These are phyloP conservation scores for Tolypocladium ovalisporum DNA, from an alignment of 2,329 filamentous ascomycete genomes.

Conservation along the genomic window DNA sequence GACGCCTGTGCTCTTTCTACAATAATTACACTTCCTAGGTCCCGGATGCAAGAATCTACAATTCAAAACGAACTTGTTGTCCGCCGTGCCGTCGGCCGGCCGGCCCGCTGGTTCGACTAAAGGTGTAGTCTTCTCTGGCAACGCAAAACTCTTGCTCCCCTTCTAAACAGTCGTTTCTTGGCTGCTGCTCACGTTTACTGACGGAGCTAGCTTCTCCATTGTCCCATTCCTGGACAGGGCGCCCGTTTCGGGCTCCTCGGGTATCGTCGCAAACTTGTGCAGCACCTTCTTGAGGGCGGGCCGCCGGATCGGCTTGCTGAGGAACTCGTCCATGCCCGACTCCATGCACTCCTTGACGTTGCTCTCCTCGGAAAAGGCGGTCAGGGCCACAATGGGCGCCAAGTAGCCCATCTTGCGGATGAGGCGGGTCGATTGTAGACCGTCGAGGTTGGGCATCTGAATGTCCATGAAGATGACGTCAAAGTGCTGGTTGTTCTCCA, in stretches of 20 bases:
- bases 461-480: constrained; percentile 95
- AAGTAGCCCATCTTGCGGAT: constrained; percentile 81
- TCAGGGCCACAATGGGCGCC: constrained; percentile 81
- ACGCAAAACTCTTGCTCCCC: not conserved
- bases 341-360: constrained; percentile 81
- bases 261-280: constrained; percentile 66
- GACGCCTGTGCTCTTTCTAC: not conserved
- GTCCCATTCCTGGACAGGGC: not conserved
- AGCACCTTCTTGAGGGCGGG: constrained; percentile 78
- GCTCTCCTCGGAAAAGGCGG: constrained; percentile 82
- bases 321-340: constrained; percentile 85
- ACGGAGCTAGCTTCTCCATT: not conserved
- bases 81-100: not conserved
- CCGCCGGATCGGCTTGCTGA: constrained; percentile 66
- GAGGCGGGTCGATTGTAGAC: constrained; percentile 72
- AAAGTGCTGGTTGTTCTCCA: constrained; percentile 62
- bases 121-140: not conserved
- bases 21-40: not conserved
- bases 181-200: not conserved
- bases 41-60: not conserved
- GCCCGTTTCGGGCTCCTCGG: constrained; percentile 43
- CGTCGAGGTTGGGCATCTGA: constrained; percentile 89
- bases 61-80: not conserved
- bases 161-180: not conserved
- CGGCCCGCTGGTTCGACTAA: not conserved